Base-by-base conservation (phyloP, 768 basidiomycete species). In the Pleurotus tuber-regium region DNA sequence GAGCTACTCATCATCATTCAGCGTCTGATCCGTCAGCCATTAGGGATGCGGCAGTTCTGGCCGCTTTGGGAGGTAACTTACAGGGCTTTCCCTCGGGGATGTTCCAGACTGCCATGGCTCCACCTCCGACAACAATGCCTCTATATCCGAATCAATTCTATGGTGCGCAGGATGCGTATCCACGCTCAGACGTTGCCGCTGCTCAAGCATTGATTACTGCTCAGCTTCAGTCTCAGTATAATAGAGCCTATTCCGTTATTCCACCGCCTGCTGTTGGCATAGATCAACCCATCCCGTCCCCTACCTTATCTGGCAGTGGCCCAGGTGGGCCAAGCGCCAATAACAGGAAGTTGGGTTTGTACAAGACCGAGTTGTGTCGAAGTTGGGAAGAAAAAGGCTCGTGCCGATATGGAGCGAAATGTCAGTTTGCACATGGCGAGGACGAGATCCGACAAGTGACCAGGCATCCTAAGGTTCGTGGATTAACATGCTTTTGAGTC, bases 331-430 rank as follows among this genome's bases (percentile, higher is more conserved):
- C 92, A 12, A 92, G 89, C 56, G 88, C 91, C 8, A 94, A 94
- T 70, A 95, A 95, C 64, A 79, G 92, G 60, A 95, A 95, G 72
- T 70, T 93, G 21, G 90, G 89, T 14, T 63, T 95, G 41, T 95
- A 95, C 75, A 95, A 95, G 75, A 94, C 92, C 0, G 88, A 92
- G 65, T 58, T 93, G 41, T 93, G 92, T 67, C 75, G 88, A 56
- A 94, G 92, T 64, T 93, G 92, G 91, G 91, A 93, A 65, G 91
- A 93, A 70, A 93, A 93, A 64, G 89, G 89, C 2, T 69, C 81
- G 12, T 93, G 91, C 64, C 78, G 92, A 28, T 95, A 95, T 59
- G 89, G 88, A 4, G 67, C 82, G 43, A 94, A 94, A 69, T 95
- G 92, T 63, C 92, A 95, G 66, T 95, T 95, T 64, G 92, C 92